Percentiles rank a stretch among this genome's conserved stretches.
phyloP scores from a whole-genome alignment of 2,329 filamentous ascomycete species.

The Geosmithia putterillii region DNA sequence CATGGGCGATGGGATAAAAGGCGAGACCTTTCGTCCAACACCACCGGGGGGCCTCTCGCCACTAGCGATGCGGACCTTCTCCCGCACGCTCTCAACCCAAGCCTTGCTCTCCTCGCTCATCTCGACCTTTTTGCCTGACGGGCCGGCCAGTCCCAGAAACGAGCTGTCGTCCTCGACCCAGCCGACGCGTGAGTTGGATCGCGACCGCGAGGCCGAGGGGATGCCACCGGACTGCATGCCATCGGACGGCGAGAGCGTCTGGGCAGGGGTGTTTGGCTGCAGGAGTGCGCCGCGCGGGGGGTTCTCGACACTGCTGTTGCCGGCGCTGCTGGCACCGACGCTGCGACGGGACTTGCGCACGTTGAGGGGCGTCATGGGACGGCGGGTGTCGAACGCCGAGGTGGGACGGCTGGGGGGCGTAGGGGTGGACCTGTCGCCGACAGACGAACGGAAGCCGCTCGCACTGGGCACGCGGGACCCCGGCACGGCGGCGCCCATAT shows the following conservation, averaged over 20 bases:
- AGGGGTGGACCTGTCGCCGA: not conserved
- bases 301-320: conserved; percentile 17
- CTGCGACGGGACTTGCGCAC: conserved; percentile 42
- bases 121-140: conserved; percentile 49
- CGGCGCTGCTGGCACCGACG: conserved; percentile 21
- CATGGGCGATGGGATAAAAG: not conserved
- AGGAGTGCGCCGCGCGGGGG: conserved; percentile 17
- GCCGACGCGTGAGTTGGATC: conserved; percentile 38
- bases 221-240: conserved; percentile 28
- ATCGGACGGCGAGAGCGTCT: conserved; percentile 13
- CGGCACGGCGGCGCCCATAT: conserved; percentile 20
- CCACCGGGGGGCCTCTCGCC: too few species aligned
- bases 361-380: conserved; percentile 33
- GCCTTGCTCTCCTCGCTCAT: conserved; percentile 63
- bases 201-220: conserved; percentile 24
- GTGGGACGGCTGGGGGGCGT: conserved; percentile 28
- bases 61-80: conserved; percentile 62
- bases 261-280: conserved; percentile 21
- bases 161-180: conserved; percentile 49
- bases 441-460: not conserved
- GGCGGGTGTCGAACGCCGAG: conserved; percentile 21
- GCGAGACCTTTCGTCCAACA: conserved; percentile 16
- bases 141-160: conserved; percentile 57
- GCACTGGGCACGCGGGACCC: conserved; percentile 13
- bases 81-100: conserved; percentile 77